Base-by-base conservation (phyloP, 1,139 yeast genomes). In the Protomyces pachydermus region DNA sequence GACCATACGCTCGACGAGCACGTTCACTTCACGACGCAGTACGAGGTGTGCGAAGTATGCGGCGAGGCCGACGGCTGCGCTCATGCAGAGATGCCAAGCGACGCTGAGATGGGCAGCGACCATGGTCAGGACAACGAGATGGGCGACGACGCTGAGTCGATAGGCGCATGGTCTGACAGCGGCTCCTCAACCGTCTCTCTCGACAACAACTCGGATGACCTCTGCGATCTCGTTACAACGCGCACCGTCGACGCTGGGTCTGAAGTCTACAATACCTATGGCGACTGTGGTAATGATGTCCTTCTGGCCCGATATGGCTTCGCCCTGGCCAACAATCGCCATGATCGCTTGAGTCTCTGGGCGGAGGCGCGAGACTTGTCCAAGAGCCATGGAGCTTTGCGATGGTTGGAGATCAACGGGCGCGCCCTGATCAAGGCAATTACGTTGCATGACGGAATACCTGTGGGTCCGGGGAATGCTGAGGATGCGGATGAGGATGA, bases 181-280 rank as follows among this genome's bases (percentile, higher is more conserved):
- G 48, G 23, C 9, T 42, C 48, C 5, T 12, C 42, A 6, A n/a
- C 16, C 16, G 42, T 4, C 14, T 37, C 42, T 4, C 4, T 14
- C 1, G 56, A 58, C 18, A 56, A 42, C 20, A 34, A 16, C 38
- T 20, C 45, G 14, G 56, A 39, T 23, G 45, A 25, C 28, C 32
- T 28, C 6, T 77, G 78, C 28, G 78, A 75, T 46, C 73, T 75
- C 77, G 77, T 69, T 77, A 77, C 70, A 80, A 88, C 71, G 84
- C 88, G 69, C 91, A 86, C 70, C 81, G 86, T 20, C 81, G 0
- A 70, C 82, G 23, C 76, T 34, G 81, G 82, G n/a, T 72, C 77
- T 16, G 96, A 90, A 71, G 74, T 90, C 12, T 87, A 84, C 78
- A 88, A 88, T 73, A 84, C 93, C 0, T 89, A 88, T 70, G 96